Conservation (phyloP, 1,284 basidiomycete species). For the Boletellus dicymbophilus region DNA sequence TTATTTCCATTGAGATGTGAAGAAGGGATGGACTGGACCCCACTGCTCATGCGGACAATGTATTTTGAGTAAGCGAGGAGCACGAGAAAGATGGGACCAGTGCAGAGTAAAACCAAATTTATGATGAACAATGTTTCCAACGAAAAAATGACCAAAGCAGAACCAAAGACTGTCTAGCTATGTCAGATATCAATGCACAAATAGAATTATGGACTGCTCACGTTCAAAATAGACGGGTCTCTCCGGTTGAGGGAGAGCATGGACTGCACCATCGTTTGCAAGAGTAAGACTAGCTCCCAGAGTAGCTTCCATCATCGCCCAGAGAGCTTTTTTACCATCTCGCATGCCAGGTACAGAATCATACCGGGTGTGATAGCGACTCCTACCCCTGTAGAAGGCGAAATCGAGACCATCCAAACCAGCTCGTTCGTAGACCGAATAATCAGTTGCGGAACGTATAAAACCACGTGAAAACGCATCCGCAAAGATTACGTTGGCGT, state of each 20-base stretch:
- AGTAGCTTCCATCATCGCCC: conserved; percentile 74
- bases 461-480: conserved; percentile 65
- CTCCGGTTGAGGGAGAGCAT: conserved; percentile 14
- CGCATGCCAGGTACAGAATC: conserved; percentile 59
- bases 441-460: conserved; percentile 70
- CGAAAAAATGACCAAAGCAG: conserved; percentile 54
- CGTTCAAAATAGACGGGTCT: conserved; percentile 72
- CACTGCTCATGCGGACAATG: conserved; percentile 19
- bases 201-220: conserved; percentile 37
- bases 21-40: conserved; percentile 20
- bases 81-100: conserved; percentile 58
- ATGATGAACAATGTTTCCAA: conserved; percentile 50
- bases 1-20: conserved; percentile 8
- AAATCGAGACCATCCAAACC: conserved; percentile 69
- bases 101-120: conserved; percentile 60
- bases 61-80: conserved; percentile 41
- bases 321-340: conserved; percentile 57
- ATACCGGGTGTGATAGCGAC: conserved; percentile 70
- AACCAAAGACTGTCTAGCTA: conserved; percentile 56
- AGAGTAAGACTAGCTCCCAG: conserved; percentile 55
- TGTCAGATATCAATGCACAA: neutral
- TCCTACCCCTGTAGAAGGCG: conserved; percentile 71
- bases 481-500: conserved; percentile 63
- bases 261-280: conserved; percentile 40
- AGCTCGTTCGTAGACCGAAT: conserved; percentile 53